Conservation (phyloP, 1,284 basidiomycete genomes). For the Sporisorium reilianum region DNA sequence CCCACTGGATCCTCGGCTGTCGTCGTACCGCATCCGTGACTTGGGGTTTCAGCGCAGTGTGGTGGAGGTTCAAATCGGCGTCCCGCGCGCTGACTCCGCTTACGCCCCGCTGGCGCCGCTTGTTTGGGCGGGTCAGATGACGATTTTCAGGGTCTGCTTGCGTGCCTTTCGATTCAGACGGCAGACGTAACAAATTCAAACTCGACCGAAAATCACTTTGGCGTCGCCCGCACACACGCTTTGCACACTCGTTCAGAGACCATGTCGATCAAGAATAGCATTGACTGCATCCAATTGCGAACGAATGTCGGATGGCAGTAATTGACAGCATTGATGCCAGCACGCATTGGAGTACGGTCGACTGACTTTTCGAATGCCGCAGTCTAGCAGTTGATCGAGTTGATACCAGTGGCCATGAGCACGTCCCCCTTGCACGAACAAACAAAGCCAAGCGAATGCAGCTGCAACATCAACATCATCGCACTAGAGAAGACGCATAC, state of each 20-base stretch:
- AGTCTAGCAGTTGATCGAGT: background rate
- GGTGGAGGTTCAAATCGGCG: conserved; percentile 36
- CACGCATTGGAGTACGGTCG: background rate
- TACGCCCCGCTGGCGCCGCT: no score
- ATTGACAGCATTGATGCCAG: background rate
- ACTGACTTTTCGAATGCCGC: background rate
- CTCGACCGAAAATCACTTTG: background rate
- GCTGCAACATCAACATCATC: background rate
- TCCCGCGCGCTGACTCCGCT: background rate
- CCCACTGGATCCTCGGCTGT: conserved; percentile 10
- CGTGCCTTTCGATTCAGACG: conserved; percentile 18
- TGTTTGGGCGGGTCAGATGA: no score
- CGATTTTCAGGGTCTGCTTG: conserved; percentile 17
- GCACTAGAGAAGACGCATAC: conserved; percentile 52
- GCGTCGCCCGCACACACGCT: no score
- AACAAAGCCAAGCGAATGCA: no score
- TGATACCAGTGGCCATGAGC: background rate
- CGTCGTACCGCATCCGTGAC: conserved; percentile 23
- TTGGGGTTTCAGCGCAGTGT: background rate
- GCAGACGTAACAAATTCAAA: background rate
- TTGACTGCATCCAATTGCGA: no score
- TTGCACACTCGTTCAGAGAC: no score
- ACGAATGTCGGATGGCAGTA: background rate
- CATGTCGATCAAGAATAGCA: no score
- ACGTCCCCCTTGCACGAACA: background rate